A percentile compares a stretch with the other conserved stretches of the same genome.
phyloP scores from a whole-genome alignment of 345 rosid genomes.

The Citrus medica region DNA sequence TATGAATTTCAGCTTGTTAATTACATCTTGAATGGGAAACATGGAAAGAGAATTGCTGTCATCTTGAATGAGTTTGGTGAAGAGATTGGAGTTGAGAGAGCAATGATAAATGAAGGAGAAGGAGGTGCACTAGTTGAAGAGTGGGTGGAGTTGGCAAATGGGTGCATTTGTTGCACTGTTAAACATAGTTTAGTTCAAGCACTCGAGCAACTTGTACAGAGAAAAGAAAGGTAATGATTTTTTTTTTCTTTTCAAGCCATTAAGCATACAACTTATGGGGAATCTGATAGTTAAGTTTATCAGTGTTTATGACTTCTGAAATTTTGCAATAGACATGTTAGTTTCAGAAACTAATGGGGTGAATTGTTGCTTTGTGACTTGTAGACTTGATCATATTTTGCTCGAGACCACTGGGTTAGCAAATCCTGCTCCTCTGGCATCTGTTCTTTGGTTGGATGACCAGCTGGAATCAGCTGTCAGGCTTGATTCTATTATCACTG shows the following conservation, averaged over 20 bases:
- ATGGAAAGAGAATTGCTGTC: constrained; percentile 88
- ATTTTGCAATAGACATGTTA: neutral
- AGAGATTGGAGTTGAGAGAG: constrained; percentile 96
- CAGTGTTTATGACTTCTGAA: neutral
- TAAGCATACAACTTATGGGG: neutral
- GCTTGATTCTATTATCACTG: constrained; percentile 91
- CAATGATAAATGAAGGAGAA: constrained; percentile 94
- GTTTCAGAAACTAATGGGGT: neutral
- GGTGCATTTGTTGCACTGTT: constrained; percentile 90
- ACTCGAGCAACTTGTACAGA: constrained; percentile 82
- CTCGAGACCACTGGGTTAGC: constrained; percentile 99
- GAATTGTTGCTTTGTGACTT: constrained; percentile 8
- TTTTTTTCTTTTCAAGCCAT: neutral
- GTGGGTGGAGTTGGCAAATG: constrained; percentile 95
- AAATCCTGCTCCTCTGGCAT: constrained; percentile 91
- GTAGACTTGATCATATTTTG: constrained; percentile 87
- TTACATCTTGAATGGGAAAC: constrained; percentile 67
- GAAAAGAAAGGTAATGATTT: constrained; percentile 59
- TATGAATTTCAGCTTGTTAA: constrained; percentile 63
- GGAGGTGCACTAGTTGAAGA: constrained; percentile 84
- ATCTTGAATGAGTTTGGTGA: constrained; percentile 96
- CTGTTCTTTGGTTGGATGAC: constrained; percentile 95
- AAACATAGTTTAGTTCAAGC: constrained; percentile 95
- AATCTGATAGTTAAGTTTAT: neutral
- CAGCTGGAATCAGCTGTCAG: constrained; percentile 84